A percentile compares a stretch with the other conserved stretches of the same genome.
Evolutionary conservation across 2,329 filamentous ascomycete genomes (phyloP).

Genomic region (Bipolaris bicolor): DNA sequence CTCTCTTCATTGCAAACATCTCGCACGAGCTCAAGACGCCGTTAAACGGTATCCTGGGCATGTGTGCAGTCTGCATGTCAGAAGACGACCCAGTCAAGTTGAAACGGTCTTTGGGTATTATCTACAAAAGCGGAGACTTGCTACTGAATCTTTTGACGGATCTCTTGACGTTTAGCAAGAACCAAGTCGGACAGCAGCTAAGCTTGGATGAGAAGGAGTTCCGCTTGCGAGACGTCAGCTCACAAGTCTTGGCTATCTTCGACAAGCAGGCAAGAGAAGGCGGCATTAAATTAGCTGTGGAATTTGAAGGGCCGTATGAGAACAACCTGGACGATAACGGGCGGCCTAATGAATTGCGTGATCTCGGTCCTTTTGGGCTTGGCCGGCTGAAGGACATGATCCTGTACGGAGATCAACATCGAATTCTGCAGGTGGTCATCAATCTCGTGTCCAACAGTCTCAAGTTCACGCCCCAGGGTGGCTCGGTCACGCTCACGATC

Average conservation of each 20-base stretch:
- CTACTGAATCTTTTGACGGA: conserved; percentile 87
- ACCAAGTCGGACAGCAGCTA: conserved; percentile 86
- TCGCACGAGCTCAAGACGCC: conserved; percentile 88
- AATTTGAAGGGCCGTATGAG: conserved; percentile 65
- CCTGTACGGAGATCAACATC: conserved; percentile 89
- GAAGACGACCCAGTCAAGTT: conserved; percentile 80
- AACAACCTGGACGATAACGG: conserved; percentile 47
- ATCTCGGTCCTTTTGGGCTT: conserved; percentile 68
- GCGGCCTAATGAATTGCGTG: conserved; percentile 55
- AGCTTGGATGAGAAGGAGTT: conserved; percentile 86
- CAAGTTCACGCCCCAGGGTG: conserved; percentile 83
- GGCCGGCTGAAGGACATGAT: conserved; percentile 82
- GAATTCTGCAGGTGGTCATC: conserved; percentile 91
- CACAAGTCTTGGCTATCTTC: conserved; percentile 84
- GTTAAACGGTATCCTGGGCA: conserved; percentile 91
- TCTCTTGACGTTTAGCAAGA: conserved; percentile 90
- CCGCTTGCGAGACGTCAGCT: conserved; percentile 78
- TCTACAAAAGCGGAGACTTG: conserved; percentile 87
- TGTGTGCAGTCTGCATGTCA: conserved; percentile 92
- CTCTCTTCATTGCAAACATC: conserved; percentile 95
- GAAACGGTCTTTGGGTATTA: conserved; percentile 81
- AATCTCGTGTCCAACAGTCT: conserved; percentile 90
- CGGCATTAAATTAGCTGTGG: conserved; percentile 73
- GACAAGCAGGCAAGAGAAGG: conserved; percentile 87
- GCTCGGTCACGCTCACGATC: conserved; percentile 77